phyloP scores from a whole-genome alignment of 352 stramenopile species.

The Albugo laibachii region DNA sequence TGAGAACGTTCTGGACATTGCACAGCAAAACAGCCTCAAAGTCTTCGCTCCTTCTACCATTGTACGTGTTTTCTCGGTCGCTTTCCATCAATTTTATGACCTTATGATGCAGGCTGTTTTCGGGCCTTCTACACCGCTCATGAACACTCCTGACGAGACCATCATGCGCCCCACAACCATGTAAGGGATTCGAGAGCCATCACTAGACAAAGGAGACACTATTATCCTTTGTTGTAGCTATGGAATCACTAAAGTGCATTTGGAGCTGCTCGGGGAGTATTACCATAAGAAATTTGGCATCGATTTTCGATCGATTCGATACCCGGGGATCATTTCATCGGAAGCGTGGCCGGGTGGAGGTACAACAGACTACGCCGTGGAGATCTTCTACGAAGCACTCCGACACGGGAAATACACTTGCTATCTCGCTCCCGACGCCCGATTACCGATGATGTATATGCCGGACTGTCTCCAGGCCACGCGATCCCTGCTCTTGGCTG shows the following conservation, averaged over 20 bases:
- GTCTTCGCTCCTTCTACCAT: constrained; percentile 85
- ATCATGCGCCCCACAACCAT: constrained; percentile 86
- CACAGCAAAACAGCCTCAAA: constrained; percentile 67
- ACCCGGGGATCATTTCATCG: constrained; percentile 81
- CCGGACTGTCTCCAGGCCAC: constrained; percentile 81
- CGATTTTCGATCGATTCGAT: constrained; percentile 82
- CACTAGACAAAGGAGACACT: no score
- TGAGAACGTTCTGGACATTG: constrained; percentile 82
- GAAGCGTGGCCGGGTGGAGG: constrained; percentile 69
- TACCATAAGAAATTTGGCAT: constrained; percentile 84
- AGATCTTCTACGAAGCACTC: constrained; percentile 87
- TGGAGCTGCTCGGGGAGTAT: constrained; percentile 83
- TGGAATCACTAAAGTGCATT: constrained; percentile 83
- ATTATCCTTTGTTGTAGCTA: constrained; percentile 15
- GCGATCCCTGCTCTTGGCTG: constrained; percentile 55
- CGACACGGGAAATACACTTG: constrained; percentile 78
- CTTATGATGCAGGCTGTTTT: constrained; percentile 40
- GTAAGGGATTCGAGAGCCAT: constrained; percentile 18
- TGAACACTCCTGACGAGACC: constrained; percentile 72
- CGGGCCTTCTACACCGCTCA: constrained; percentile 65
- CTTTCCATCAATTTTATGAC: background rate
- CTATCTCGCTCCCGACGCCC: constrained; percentile 58
- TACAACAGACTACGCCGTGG: constrained; percentile 82
- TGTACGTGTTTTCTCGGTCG: constrained; percentile 7
- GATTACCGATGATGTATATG: constrained; percentile 91